Evolutionary conservation across 352 stramenopile species (phyloP).

Genomic region (Aphanomyces stellatus): DNA sequence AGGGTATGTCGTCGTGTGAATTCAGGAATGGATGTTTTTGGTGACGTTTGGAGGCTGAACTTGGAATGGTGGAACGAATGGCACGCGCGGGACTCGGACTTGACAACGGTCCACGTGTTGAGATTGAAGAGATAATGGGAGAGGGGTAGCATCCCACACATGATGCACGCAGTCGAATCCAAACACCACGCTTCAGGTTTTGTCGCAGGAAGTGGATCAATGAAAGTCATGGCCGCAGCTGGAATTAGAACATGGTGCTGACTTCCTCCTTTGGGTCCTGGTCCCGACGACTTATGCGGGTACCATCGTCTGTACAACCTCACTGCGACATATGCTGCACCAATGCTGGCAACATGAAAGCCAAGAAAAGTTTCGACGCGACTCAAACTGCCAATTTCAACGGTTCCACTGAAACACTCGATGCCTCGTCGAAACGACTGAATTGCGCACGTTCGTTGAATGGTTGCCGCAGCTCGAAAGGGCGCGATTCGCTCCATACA

Average conservation of each 20-base stretch:
- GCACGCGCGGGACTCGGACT: background rate
- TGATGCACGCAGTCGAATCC: constrained; percentile 4
- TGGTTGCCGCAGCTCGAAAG: background rate
- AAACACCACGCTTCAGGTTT: background rate
- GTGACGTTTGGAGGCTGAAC: background rate
- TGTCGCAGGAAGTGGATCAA: background rate
- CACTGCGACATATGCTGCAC: background rate
- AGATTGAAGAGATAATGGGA: background rate
- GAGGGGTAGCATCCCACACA: constrained; percentile 4
- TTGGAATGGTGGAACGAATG: background rate
- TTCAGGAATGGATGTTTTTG: background rate
- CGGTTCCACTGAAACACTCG: background rate
- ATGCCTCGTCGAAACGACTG: background rate
- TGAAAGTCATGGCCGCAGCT: background rate
- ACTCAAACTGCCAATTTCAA: constrained; percentile 3
- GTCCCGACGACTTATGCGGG: background rate
- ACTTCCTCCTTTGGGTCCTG: background rate
- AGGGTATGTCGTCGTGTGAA: background rate
- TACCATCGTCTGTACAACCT: background rate
- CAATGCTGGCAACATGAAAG: background rate
- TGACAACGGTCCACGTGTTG: constrained; percentile 2
- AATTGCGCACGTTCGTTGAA: background rate
- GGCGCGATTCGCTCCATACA: background rate
- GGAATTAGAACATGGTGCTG: background rate
- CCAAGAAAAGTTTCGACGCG: background rate